These are phyloP conservation scores for Phaeosphaeria sp. DNA, from an alignment of 2,329 filamentous ascomycete genomes.

Conservation along the genomic window DNA sequence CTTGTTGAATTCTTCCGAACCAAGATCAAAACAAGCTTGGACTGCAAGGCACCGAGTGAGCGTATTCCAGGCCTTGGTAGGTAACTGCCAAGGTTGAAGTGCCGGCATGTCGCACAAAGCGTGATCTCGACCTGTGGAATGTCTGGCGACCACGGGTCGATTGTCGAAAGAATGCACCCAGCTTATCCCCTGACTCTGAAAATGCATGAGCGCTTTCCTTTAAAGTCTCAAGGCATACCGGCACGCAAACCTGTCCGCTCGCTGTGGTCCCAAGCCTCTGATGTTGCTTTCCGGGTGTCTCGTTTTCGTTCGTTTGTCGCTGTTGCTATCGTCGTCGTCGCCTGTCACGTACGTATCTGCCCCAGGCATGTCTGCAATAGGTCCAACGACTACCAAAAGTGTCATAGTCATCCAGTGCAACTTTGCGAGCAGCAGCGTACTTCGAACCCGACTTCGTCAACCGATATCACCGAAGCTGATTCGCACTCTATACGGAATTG, in stretches of 20 bases:
- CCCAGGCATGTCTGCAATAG: conserved; percentile 55
- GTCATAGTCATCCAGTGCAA: conserved; percentile 23
- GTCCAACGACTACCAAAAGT: conserved; percentile 65
- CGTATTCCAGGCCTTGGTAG: background rate
- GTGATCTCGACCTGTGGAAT: conserved; percentile 2
- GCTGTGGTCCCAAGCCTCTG: conserved; percentile 53
- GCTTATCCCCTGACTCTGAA: background rate
- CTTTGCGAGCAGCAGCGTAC: background rate
- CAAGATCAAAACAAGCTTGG: conserved; percentile 26
- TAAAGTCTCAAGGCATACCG: conserved; percentile 9
- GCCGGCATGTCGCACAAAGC: conserved; percentile 13
- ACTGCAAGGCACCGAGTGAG: background rate
- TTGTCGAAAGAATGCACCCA: background rate
- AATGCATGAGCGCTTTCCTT: background rate
- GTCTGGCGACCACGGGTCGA: background rate
- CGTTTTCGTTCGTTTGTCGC: conserved; percentile 59
- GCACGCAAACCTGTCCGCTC: conserved; percentile 10
- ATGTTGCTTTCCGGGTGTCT: background rate
- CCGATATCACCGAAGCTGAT: conserved; percentile 63
- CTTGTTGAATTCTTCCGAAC: conserved; percentile 22
- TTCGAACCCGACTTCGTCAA: background rate
- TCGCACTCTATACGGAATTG: conserved; percentile 48
- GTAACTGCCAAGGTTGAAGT: background rate
- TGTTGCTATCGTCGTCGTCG: conserved; percentile 56
- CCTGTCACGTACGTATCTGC: conserved; percentile 60